Evolutionary conservation across 805 yeast genomes (phyloP), one percentile per base, ranked within the genome.

Genomic region (Metschnikowia cubensis): DNA sequence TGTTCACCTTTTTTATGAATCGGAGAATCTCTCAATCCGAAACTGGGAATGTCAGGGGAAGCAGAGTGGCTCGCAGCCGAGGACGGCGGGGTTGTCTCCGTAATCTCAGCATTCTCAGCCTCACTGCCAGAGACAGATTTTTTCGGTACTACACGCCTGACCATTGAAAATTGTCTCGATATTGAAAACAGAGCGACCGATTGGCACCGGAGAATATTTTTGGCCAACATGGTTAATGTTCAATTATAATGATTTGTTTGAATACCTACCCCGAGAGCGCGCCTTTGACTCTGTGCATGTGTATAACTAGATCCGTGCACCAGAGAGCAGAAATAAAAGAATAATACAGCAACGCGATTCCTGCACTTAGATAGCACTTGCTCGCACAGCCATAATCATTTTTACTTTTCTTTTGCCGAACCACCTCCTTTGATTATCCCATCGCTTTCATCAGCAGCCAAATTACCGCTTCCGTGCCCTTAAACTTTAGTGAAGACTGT

Each of bases 11-110:
- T 51, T 8, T 53, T 47, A 32, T 51, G 50, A 1, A 57, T 43
- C 2, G 70, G 70, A 17, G 64, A 46, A 45, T 66, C 70, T 17
- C 58, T 52, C 35, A 65, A 57, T 5, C 63, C 45, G 5, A 50
- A 33, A 3, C 40, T 47, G 3, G 42, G 14, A 4, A 45, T 6
- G 4, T 49, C 55, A 2, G 48, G 44, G 5, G 48, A 22, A 11
- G 35, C 20, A 1, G 48, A 35, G 14, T 45, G 3, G n/a, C 36
- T 14, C 6, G 35, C 18, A 15, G 50, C 25, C 18, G 20, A 29
- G 3, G 25, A 3, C 10, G 40, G 43, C 25, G 32, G 39, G 35
- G 35, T 37, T 17, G 41, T 36, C 32, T 35, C 31, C n/a, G 17
- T 15, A 18, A 22, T 22, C 22, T 39, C 34, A 13, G 43, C 20